Base-by-base conservation (phyloP, 208 protist genomes). In the Kentomonas sorsogonicus region DNA sequence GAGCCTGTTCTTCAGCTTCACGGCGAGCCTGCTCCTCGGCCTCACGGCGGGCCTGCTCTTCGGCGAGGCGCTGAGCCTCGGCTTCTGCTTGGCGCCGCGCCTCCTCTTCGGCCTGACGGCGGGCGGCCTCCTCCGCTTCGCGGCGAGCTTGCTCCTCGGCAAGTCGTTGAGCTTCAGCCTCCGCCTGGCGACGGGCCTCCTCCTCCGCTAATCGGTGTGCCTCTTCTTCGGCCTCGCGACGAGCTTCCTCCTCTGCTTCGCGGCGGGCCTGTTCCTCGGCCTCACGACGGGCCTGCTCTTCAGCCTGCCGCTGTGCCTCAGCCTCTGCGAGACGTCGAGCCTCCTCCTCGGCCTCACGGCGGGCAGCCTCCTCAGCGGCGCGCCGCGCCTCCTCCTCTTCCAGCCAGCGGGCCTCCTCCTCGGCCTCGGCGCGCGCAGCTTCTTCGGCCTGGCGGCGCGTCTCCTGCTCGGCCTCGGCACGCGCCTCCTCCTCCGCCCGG, bases 71-170 rank as follows among this genome's bases (percentile, higher is more conserved):
- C 0, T 64, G 48, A 16, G 60, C 73, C 20, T 79, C 65, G 22
- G 60, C 79, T 27, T 87, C 76, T 13, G 69, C 72, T 10, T 77
- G 82, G 7, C 98, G 59, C 16, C 98, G 72, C 0, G 98, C 97
- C 25, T 71, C 50, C 48, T 76, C 72, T 29, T 79, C 74, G 30
- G 75, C 72, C 22, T 77, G 61, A 13, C 33, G 43, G 18, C 71
- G 53, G 34, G 55, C 66, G 22, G 57, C 43, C 29, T 64, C 74
- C 43, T 74, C 72, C 3, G 67, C 55, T 41, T 78, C 52, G 1
- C 36, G 56, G 11, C 59, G 63, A 15, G 74, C 77, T 27, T 81
- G 56, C 33, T 83, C 79, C 40, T 87, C 63, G 3, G 82, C 74
- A 25, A 74, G 60, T 4, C 63, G 68, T 16, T 56, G 64, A 7